Evolutionary conservation across 768 basidiomycete species (phyloP).

Genomic region (Agrocybe pediades): DNA sequence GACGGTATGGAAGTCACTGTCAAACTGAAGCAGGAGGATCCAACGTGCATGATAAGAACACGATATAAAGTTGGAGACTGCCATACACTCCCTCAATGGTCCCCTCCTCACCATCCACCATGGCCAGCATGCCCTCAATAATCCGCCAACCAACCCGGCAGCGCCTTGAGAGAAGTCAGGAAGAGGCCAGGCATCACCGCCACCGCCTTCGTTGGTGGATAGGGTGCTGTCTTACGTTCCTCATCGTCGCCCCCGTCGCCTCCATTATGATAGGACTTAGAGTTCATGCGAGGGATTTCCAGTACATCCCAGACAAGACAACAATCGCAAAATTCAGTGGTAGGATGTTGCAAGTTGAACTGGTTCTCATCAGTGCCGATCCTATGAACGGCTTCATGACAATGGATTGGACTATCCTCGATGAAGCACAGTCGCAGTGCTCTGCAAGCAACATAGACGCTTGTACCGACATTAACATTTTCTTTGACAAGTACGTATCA

Average conservation of each 20-base stretch:
- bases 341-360: slow-evolving; percentile 16
- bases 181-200: not conserved
- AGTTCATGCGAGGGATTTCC: slow-evolving; percentile 15
- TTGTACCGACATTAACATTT: slow-evolving; percentile 23
- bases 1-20: too few species aligned
- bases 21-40: too few species aligned
- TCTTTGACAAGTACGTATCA: slow-evolving; percentile 21
- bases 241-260: slow-evolving; percentile 11
- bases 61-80: too few species aligned
- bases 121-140: too few species aligned
- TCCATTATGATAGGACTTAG: slow-evolving; percentile 18
- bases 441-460: slow-evolving; percentile 13
- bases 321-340: slow-evolving; percentile 6
- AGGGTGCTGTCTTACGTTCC: slow-evolving; percentile 3
- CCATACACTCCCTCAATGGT: too few species aligned
- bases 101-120: too few species aligned
- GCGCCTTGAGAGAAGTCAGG: too few species aligned
- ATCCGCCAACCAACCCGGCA: too few species aligned
- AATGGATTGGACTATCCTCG: slow-evolving; percentile 23
- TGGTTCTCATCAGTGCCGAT: slow-evolving; percentile 21
- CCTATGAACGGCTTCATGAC: slow-evolving; percentile 18
- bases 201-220: not conserved
- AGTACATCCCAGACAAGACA: slow-evolving; percentile 7
- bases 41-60: too few species aligned
- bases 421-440: slow-evolving; percentile 20